Evolutionary conservation across 768 basidiomycete species (phyloP).

Genomic region (Suillus weaverae): DNA sequence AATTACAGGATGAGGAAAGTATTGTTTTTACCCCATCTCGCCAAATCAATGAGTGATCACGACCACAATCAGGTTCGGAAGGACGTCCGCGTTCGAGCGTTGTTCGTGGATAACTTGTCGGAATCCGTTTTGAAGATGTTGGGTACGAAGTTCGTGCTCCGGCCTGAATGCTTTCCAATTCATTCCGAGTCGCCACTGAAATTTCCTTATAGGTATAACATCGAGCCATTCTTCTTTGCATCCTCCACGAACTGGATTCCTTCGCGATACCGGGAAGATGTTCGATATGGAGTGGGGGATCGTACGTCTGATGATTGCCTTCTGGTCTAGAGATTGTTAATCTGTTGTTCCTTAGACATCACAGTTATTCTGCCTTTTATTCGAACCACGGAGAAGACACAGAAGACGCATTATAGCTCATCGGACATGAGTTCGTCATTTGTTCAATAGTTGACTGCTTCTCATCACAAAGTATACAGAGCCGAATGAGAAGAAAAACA

Average conservation of each 20-base stretch:
- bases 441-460: background rate
- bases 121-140: constrained; percentile 34
- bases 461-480: background rate
- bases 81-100: constrained; percentile 21
- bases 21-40: no score
- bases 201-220: constrained; percentile 28
- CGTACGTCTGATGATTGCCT: background rate
- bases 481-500: background rate
- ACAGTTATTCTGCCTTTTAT: constrained; percentile 36
- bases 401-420: background rate
- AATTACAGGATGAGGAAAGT: constrained; percentile 26
- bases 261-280: constrained; percentile 53
- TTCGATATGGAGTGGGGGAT: background rate
- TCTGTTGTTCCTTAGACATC: constrained; percentile 19
- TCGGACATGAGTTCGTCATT: background rate
- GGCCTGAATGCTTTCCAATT: background rate
- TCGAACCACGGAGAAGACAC: constrained; percentile 33
- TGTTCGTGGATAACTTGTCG: background rate
- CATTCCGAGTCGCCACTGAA: background rate
- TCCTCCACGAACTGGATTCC: constrained; percentile 56
- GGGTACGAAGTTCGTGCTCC: constrained; percentile 29
- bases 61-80: constrained; percentile 28
- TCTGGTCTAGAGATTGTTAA: background rate
- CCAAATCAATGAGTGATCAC: constrained; percentile 2
- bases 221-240: constrained; percentile 40